A percentile compares a stretch with the other conserved stretches of the same genome.
Conservation (phyloP, 345 rosid genomes). For the Moricandia arvensis region DNA sequence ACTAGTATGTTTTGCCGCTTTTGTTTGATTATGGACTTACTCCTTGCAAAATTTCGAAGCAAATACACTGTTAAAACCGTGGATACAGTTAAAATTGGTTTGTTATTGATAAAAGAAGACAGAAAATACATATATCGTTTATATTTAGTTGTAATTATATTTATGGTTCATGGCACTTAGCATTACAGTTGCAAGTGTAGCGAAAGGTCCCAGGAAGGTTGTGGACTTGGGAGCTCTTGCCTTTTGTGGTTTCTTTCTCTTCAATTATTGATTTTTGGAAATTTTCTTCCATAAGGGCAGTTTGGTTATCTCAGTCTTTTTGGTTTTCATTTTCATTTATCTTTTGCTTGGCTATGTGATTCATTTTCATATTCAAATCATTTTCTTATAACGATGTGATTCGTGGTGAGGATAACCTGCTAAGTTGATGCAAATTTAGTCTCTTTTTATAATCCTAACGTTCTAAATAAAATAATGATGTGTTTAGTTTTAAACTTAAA, state of each 20-base stretch:
- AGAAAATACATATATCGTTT: background rate
- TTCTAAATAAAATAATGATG: background rate
- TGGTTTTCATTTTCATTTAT: background rate
- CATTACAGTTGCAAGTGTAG: slow-evolving; percentile 20
- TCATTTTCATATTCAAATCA: background rate
- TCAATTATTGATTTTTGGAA: slow-evolving; percentile 22
- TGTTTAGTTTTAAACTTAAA: background rate
- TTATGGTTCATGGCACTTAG: slow-evolving; percentile 6
- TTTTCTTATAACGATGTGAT: background rate
- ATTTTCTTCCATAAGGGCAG: slow-evolving; percentile 4
- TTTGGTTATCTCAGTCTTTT: background rate
- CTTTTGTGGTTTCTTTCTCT: slow-evolving; percentile 6
- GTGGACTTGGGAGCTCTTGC: slow-evolving; percentile 12
- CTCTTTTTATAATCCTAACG: background rate
- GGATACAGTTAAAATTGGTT: background rate
- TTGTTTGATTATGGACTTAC: background rate
- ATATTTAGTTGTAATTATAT: background rate
- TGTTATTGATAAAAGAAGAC: background rate
- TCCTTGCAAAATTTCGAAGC: background rate
- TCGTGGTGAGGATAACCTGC: background rate
- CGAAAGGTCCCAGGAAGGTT: slow-evolving; percentile 4
- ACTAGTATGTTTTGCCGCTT: slow-evolving; percentile 5
- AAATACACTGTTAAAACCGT: background rate
- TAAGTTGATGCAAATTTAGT: background rate
- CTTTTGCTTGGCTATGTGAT: background rate